Conservation (phyloP, 1,139 yeast species). For the Debaryomyces nepalensis region DNA sequence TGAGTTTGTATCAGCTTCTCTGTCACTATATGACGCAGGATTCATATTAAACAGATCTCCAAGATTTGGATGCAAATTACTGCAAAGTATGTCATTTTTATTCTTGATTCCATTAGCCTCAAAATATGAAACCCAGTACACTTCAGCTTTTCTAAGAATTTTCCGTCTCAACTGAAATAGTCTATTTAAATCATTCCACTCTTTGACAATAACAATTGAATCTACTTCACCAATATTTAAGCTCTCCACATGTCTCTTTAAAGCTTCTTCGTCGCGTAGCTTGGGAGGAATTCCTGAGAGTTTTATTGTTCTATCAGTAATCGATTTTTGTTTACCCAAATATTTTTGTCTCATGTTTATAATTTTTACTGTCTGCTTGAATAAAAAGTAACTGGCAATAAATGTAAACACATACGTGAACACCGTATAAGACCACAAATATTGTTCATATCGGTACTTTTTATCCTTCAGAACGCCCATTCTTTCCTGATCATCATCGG, state of each 20-base stretch:
- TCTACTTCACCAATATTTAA: conserved; percentile 82
- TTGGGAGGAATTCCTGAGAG: conserved; percentile 68
- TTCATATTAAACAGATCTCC: conserved; percentile 35
- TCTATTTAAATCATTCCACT: conserved; percentile 76
- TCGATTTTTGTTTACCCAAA: conserved; percentile 48
- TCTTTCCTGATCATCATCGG: conserved; percentile 44
- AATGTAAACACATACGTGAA: conserved; percentile 49
- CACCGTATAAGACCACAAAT: conserved; percentile 45
- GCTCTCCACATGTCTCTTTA: conserved; percentile 74
- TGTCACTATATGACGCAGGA: conserved; percentile 10
- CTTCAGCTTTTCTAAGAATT: conserved; percentile 63
- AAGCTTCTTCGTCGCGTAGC: conserved; percentile 66
- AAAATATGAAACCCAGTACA: conserved; percentile 77
- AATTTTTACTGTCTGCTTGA: conserved; percentile 41
- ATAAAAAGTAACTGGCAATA: conserved; percentile 38
- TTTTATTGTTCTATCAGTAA: conserved; percentile 52
- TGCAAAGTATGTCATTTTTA: conserved; percentile 34
- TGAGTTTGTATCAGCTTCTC: background rate
- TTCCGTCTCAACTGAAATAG: conserved; percentile 63
- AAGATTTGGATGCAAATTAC: conserved; percentile 32
- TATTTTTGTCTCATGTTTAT: conserved; percentile 47
- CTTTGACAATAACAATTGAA: conserved; percentile 75
- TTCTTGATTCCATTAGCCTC: conserved; percentile 41
- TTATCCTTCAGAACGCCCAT: conserved; percentile 15
- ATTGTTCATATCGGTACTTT: conserved; percentile 25